phyloP scores from a whole-genome alignment of 306 rosid species.

The Canavalia ensiformis region DNA sequence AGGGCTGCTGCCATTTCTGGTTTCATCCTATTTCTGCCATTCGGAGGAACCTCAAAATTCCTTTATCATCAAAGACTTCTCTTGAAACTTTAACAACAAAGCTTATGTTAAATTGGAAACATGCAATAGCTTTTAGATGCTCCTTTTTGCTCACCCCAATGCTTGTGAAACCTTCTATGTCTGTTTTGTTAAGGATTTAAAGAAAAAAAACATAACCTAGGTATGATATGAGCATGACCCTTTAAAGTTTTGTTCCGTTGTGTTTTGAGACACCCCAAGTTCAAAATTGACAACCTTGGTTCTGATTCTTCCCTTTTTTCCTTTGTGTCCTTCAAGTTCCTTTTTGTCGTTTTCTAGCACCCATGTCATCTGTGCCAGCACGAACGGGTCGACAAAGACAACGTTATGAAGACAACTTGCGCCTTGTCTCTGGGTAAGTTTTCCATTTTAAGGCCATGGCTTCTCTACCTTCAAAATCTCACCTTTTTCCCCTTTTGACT shows the following conservation, averaged over 20 bases:
- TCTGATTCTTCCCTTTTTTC: conserved; percentile 30
- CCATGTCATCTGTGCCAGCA: conserved; percentile 65
- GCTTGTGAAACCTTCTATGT: conserved; percentile 29
- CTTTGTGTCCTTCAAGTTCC: conserved; percentile 25
- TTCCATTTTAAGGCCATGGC: conserved; percentile 1
- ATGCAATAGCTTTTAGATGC: conserved; percentile 43
- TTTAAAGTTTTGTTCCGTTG: conserved; percentile 3
- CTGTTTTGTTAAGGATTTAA: conserved; percentile 3
- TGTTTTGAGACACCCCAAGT: conserved; percentile 9
- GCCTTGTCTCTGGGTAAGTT: conserved; percentile 89
- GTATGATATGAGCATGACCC: conserved; percentile 29
- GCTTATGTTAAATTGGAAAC: not conserved
- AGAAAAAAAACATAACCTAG: conserved; percentile 26
- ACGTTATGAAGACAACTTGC: conserved; percentile 75
- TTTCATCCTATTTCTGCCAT: conserved; percentile 35
- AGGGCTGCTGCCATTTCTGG: not conserved
- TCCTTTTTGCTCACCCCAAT: not conserved
- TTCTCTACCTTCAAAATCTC: conserved; percentile 31
- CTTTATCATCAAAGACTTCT: not conserved
- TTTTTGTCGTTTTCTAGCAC: conserved; percentile 31
- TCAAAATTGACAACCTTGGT: conserved; percentile 26
- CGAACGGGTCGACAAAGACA: conserved; percentile 81
- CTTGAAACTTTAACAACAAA: conserved; percentile 32
- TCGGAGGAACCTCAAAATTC: conserved; percentile 18
- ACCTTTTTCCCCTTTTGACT: conserved; percentile 23